These are phyloP conservation scores for Phialocephala sp. DNA, from an alignment of 2,329 filamentous ascomycete species.

Conservation along the genomic window DNA sequence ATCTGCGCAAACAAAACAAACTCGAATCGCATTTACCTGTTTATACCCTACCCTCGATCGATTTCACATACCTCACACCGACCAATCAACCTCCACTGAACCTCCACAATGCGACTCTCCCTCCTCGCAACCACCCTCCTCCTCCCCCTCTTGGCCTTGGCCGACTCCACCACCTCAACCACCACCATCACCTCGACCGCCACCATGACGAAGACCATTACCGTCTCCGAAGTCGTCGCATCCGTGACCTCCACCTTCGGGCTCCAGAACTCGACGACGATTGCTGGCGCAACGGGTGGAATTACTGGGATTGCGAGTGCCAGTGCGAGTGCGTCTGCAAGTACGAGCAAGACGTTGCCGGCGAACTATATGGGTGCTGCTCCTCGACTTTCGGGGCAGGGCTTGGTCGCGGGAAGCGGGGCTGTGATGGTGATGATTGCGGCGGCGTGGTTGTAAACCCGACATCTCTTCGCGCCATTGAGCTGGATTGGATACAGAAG, in stretches of 20 bases:
- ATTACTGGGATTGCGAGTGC: slow-evolving; percentile 31
- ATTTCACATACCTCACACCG: slow-evolving; percentile 7
- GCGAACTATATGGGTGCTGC: slow-evolving; percentile 50
- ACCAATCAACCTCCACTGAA: slow-evolving; percentile 20
- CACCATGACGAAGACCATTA: slow-evolving; percentile 58
- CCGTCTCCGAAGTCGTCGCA: slow-evolving; percentile 51
- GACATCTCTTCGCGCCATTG: no score
- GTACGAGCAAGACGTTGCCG: slow-evolving; percentile 42
- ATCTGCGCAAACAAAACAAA: slow-evolving; percentile 8
- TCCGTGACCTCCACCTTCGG: slow-evolving; percentile 47
- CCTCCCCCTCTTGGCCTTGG: slow-evolving; percentile 60
- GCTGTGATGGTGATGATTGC: slow-evolving; percentile 57
- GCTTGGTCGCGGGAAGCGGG: slow-evolving; percentile 53
- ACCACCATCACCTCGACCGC: slow-evolving; percentile 55
- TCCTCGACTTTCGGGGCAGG: slow-evolving; percentile 45
- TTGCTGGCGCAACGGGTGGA: slow-evolving; percentile 39
- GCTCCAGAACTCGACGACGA: slow-evolving; percentile 42
- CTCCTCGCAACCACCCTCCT: slow-evolving; percentile 49
- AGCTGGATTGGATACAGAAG: no score
- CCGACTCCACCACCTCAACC: slow-evolving; percentile 40
- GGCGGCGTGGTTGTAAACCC: slow-evolving; percentile 56
- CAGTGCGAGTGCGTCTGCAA: slow-evolving; percentile 17
- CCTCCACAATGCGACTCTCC: slow-evolving; percentile 49
- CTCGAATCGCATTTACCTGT: slow-evolving; percentile 9
- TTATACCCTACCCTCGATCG: background rate